Evolutionary conservation across 2,329 filamentous ascomycete species (phyloP).

Genomic region (Stromatinia cepivora): DNA sequence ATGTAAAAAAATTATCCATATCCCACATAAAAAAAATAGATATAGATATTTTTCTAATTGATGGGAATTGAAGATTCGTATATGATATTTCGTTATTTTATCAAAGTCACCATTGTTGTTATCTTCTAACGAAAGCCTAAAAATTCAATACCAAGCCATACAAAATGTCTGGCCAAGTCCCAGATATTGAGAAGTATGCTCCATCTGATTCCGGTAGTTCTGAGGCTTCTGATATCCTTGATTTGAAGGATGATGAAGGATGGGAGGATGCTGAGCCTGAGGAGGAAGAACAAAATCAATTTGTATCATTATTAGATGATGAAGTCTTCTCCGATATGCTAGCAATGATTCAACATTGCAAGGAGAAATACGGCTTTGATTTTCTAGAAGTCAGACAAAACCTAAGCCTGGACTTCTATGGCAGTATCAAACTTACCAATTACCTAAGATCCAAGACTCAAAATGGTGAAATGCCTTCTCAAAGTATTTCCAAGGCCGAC

Average conservation of each 20-base stretch:
- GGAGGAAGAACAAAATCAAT: conserved; percentile 55
- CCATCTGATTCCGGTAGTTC: conserved; percentile 44
- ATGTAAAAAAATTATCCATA: not conserved
- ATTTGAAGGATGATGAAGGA: conserved; percentile 48
- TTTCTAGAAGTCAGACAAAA: conserved; percentile 59
- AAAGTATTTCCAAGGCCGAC: conserved; percentile 57
- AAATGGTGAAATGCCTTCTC: conserved; percentile 44
- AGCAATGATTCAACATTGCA: conserved; percentile 69
- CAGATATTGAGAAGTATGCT: conserved; percentile 28
- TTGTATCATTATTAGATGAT: conserved; percentile 69
- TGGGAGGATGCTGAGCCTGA: conserved; percentile 64
- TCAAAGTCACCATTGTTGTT: not conserved
- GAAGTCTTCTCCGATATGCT: conserved; percentile 62
- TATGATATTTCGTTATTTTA: not conserved
- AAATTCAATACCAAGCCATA: not conserved
- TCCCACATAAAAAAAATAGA: conserved; percentile 9
- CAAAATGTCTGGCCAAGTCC: conserved; percentile 31
- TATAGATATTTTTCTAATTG: not conserved
- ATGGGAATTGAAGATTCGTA: not conserved
- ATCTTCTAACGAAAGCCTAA: not conserved
- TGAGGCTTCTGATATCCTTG: conserved; percentile 46
- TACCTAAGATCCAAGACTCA: conserved; percentile 55
- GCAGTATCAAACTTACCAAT: conserved; percentile 73
- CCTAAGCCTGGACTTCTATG: conserved; percentile 69
- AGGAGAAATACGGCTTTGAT: conserved; percentile 65